Evolutionary conservation across 179 eudicot species (phyloP), one percentile per base, ranked within the genome.

Genomic region (Drosera spatulata): DNA sequence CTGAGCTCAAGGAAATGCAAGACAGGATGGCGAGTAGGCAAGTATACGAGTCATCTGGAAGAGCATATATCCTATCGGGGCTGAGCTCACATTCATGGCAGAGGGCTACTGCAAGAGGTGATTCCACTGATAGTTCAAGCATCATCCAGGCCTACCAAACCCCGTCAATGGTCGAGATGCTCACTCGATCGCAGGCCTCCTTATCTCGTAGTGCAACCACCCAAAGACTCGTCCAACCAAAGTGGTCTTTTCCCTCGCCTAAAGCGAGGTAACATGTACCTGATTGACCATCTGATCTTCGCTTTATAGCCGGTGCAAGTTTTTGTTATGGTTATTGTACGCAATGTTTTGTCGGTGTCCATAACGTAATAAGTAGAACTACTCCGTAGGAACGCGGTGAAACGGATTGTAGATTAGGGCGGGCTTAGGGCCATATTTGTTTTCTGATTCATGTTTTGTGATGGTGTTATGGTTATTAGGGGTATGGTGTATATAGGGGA

Each of bases 51-150:
- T 80, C 88, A 49, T 86, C 97, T 1, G 97, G 97, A 46, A 75
- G 97, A 60, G 97, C 97, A 2, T 89, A 82, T 55, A 77, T 89
- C 11, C 71, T 89, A 4, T 89, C 97, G 1, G 97, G 97, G n/a
- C 67, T 88, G 37, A 88, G 96, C 79, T 89, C 97, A 40, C 97
- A 89, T 67, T 89, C 95, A 6, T 89, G 95, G 91, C 97, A 89
- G 67, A 71, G 97, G 68, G 97, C 97, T 51, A 89, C 97, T 0
- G 79, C 88, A n/a, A 69, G 97, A 57, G 97, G 97, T 0, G 88
- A 80, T 67, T 86, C 91, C 8, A 79, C 81, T 2, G 88, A 80
- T n/a, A 67, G 83, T 58, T 79, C 96, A 47, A 85, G 84, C 50
- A 83, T 82, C 22, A 64, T 79, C 14, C 82, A 73, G 57, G 64